These are phyloP conservation scores for Blakeslea trispora DNA, from an alignment of 371 early-diverging fungal species.

Conservation along the genomic window DNA sequence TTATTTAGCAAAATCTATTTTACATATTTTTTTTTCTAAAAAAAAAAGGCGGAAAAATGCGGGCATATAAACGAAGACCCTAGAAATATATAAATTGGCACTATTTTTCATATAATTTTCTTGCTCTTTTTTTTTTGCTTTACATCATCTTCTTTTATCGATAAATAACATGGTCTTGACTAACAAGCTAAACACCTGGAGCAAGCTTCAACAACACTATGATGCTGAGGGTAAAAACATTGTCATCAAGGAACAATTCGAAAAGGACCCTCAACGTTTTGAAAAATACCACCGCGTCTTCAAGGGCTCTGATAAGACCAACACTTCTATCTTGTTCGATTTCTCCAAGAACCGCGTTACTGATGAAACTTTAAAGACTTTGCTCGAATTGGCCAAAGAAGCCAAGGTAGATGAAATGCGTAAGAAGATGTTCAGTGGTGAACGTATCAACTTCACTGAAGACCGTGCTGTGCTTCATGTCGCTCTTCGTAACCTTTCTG, in stretches of 20 bases:
- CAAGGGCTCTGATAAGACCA: slow-evolving; percentile 58
- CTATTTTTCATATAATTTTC: slow-evolving; percentile 1
- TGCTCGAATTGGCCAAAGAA: slow-evolving; percentile 84
- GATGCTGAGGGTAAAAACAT: slow-evolving; percentile 72
- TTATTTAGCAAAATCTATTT: too few relatives aligned
- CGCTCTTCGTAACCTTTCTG: slow-evolving; percentile 89
- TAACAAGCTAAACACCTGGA: slow-evolving; percentile 78
- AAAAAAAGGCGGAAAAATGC: slow-evolving; percentile 2
- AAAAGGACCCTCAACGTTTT: slow-evolving; percentile 76
- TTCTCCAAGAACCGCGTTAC: slow-evolving; percentile 93
- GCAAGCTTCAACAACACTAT: slow-evolving; percentile 84
- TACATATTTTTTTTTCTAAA: too few relatives aligned
- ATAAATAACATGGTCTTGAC: slow-evolving; percentile 63
- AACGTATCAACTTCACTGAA: slow-evolving; percentile 98
- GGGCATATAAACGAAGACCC: slow-evolving; percentile 12
- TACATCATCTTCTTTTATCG: slow-evolving; percentile 4
- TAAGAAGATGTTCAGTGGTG: slow-evolving; percentile 93
- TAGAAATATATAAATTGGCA: slow-evolving; percentile 5
- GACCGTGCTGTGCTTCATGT: slow-evolving; percentile 96
- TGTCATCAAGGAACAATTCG: slow-evolving; percentile 80
- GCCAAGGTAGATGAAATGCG: slow-evolving; percentile 86
- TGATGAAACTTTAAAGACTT: slow-evolving; percentile 75
- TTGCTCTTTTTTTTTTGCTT: slow-evolving; percentile 11
- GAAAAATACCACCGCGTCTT: slow-evolving; percentile 76
- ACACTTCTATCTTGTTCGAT: slow-evolving; percentile 82